phyloP scores from a whole-genome alignment of 306 rosid species.

The Abrus pulchellus region DNA sequence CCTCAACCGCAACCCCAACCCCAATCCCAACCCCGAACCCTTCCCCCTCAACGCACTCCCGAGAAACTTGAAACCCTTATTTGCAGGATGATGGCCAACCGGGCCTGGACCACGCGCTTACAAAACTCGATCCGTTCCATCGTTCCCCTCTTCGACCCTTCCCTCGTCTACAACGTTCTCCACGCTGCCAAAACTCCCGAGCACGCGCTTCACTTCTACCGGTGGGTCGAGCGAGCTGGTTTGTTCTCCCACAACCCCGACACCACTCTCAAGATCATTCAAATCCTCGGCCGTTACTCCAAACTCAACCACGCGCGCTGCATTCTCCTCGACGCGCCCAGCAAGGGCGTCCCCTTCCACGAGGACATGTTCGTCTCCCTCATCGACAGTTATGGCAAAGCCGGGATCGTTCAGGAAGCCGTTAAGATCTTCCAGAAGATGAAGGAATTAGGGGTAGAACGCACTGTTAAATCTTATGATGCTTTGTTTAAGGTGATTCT shows the following conservation, averaged over 20 bases:
- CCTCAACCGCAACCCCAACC: neutral
- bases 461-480: slow-evolving; percentile 72
- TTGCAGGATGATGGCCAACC: slow-evolving; percentile 81
- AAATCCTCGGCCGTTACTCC: slow-evolving; percentile 71
- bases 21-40: neutral
- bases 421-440: slow-evolving; percentile 79
- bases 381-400: slow-evolving; percentile 79
- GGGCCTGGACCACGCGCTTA: slow-evolving; percentile 93
- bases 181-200: slow-evolving; percentile 71
- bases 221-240: slow-evolving; percentile 90
- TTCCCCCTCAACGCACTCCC: neutral
- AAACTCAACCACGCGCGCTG: slow-evolving; percentile 93
- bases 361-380: slow-evolving; percentile 77
- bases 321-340: slow-evolving; percentile 71
- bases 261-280: slow-evolving; percentile 81
- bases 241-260: slow-evolving; percentile 71
- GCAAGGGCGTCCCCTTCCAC: slow-evolving; percentile 59
- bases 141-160: slow-evolving; percentile 70
- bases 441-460: slow-evolving; percentile 75
- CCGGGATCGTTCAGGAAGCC: slow-evolving; percentile 92
- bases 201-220: slow-evolving; percentile 84
- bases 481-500: slow-evolving; percentile 81
- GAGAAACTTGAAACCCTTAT: slow-evolving; percentile 68
- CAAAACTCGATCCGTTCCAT: slow-evolving; percentile 80
- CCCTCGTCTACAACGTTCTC: slow-evolving; percentile 78